Base-by-base conservation (phyloP, 208 protist genomes). In the Leishmania turanica region DNA sequence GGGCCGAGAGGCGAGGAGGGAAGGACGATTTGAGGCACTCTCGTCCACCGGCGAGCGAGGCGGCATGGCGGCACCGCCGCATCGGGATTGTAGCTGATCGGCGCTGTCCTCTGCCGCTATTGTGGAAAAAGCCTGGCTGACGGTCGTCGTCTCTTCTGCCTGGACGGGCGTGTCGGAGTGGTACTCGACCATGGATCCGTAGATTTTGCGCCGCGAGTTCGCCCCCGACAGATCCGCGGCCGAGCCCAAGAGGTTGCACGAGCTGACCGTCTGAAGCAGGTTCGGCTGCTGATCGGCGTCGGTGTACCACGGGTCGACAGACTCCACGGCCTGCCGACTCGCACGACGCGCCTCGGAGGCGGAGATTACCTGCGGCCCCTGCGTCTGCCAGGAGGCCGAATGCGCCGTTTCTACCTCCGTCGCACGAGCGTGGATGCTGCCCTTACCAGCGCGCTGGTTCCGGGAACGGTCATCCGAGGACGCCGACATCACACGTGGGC, bases 271-370 rank as follows among this genome's bases (percentile, higher is more conserved):
- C 7, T 75, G 51, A n/a, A 83, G 65, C 49, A 58, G 47, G 24
- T 42, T 75, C 42, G 60, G 42, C 65, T 56, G 45, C 74, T 75
- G 53, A 54, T 83, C 79, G 7, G 27, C 74, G 64, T 75, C 79
- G 19, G 71, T 74, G 49, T 72, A 74, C 75, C 27, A 49, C 17
- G 75, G 71, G 7, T 47, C 73, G 4, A 17, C 62, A 9, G 79
- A 71, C 47, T 56, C 62, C 9, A 40, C 60, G 19, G 73, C 79
- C 37, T 78, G 73, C 5, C 21, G 71, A 56, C 51, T 78, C n/a
- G 1, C 72, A 40, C 64, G 60, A 2, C 31, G 60, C 24, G 58
- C 60, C 11, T 73, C 79, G 24, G 42, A 64, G 60, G 79, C 47
- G 5, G 73, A 71, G 37, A 83, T 58, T 34, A 83, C 47, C 24